Evolutionary conservation across 164 flowering plant species (phyloP), one percentile per base, ranked within the genome.

Genomic region (Liriodendron chinense): DNA sequence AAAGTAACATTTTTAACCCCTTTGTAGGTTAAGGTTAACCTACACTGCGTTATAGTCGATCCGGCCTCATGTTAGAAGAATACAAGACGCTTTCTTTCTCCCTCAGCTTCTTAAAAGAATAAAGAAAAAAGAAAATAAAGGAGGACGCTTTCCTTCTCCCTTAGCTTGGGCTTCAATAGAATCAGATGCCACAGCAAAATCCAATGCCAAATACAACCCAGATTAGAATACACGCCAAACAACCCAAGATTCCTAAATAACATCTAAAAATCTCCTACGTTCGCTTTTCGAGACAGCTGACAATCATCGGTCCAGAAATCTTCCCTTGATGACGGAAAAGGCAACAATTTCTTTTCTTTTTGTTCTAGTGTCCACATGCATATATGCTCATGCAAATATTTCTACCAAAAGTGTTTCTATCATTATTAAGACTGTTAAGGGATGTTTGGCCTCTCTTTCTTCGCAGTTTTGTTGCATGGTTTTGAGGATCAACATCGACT

Each of bases 401-500:
- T 25, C 14, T 21, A 47, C 10, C 12, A 2, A 65, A 1, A 7
- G 0, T 43, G 23, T 69, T 1, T 16, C 0, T 67, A 28, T 62
- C 28, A 53, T 66, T 70, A 47, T n/a, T 61, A 68, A 47, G 1
- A 59, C 18, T 18, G 22, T 61, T 22, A 61, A 61, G 20, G 64
- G 22, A 61, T n/a, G 64, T n/a, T 25, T 47, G 14, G 56, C 8
- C 20, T 20, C 22, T 64, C 56, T 23, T 20, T 73, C 8, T 26
- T 23, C 77, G 80, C 86, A 87, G 91, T 56, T 78, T 20, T 84
- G 77, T 70, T 89, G 90, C 83, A 88, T 94, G 95, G 87, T 86
- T 77, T 79, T 94, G 91, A 86, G 90, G 84, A 74, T 92, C 53
- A 83, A 82, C 74, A 75, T 92, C 23, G 94, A 92, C 76, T 94